Evolutionary conservation across 176 grass and related monocot species (phyloP).

Genomic region (Avena insularis): DNA sequence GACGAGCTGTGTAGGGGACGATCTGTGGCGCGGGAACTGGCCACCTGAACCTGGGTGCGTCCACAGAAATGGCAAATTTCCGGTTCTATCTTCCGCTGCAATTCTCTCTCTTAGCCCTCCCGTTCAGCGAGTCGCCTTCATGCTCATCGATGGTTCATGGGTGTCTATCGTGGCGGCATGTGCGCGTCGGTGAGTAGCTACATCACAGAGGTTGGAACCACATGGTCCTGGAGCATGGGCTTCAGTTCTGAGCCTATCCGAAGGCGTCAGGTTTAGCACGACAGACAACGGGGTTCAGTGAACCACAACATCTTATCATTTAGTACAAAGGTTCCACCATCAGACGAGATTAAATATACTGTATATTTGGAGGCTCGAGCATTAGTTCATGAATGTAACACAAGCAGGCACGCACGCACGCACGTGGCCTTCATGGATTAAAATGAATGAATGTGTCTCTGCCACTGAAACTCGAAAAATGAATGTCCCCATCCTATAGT

Average conservation of each 20-base stretch:
- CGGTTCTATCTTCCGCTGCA: neutral
- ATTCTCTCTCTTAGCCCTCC: neutral
- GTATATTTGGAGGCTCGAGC: neutral
- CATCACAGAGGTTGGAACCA: neutral
- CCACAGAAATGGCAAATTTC: constrained; percentile 36
- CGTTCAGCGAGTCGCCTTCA: neutral
- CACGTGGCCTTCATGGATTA: neutral
- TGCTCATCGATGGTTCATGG: neutral
- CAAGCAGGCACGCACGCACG: neutral
- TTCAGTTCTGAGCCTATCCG: neutral
- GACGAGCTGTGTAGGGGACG: neutral
- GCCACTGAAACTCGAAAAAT: neutral
- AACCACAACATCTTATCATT: too few species aligned
- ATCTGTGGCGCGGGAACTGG: neutral
- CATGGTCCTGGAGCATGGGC: constrained; percentile 9
- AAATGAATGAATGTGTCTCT: too few species aligned
- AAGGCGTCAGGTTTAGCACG: too few species aligned
- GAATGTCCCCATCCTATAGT: constrained; percentile 43
- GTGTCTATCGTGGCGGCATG: neutral
- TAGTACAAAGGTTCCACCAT: neutral
- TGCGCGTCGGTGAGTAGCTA: neutral
- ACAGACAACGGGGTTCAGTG: too few species aligned
- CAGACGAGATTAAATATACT: neutral
- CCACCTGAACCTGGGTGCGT: constrained; percentile 36
- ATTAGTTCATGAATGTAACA: neutral